Conservation (phyloP, 2,329 filamentous ascomycete species). For the Nemania diffusa region DNA sequence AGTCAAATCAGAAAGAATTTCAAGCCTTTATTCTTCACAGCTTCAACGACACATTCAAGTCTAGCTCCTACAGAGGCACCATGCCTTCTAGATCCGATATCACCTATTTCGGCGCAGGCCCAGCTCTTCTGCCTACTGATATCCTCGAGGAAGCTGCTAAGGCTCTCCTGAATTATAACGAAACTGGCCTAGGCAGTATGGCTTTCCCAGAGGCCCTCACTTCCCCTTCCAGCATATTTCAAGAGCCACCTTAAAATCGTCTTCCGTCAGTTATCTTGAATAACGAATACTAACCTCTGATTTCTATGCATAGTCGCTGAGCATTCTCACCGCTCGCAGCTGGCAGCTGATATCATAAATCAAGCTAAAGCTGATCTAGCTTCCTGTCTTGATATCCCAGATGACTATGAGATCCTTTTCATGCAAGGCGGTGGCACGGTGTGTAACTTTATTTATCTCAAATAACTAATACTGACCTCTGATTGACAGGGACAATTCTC, state of each 20-base stretch:
- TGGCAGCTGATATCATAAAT: constrained; percentile 81
- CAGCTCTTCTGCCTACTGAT: constrained; percentile 81
- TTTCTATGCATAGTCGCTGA: constrained; percentile 69
- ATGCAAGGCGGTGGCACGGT: constrained; percentile 84
- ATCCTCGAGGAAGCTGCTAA: constrained; percentile 81
- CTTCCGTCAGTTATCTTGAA: background rate
- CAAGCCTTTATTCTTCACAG: background rate
- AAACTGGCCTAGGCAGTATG: constrained; percentile 75
- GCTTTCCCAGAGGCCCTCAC: constrained; percentile 11
- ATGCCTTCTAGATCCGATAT: constrained; percentile 36
- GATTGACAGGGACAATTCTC: constrained; percentile 70
- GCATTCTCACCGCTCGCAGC: constrained; percentile 85
- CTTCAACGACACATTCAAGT: background rate
- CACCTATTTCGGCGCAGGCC: constrained; percentile 79
- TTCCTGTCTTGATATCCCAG: constrained; percentile 80
- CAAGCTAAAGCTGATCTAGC: constrained; percentile 79
- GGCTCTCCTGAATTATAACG: constrained; percentile 82
- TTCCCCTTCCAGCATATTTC: constrained; percentile 9
- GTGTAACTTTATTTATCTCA: background rate
- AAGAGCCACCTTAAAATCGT: constrained; percentile 5
- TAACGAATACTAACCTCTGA: constrained; percentile 5
- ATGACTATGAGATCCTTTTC: constrained; percentile 85
- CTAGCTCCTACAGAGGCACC: background rate
- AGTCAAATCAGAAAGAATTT: background rate
- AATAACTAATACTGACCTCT: background rate